Evolutionary conservation across 1,284 basidiomycete genomes (phyloP).

Genomic region (Ganoderma boninense): DNA sequence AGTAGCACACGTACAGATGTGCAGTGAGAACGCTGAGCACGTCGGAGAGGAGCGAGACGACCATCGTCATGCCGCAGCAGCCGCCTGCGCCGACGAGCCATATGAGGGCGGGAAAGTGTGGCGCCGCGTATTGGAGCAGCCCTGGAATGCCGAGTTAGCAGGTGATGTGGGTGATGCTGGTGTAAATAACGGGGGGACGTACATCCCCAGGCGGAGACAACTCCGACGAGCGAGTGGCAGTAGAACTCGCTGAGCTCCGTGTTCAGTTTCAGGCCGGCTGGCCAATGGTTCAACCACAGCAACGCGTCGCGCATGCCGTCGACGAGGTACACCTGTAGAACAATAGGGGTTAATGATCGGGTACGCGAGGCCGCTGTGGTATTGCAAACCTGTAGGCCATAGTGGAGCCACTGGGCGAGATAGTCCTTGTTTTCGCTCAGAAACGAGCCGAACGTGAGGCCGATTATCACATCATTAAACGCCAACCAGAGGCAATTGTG

Average conservation of each 20-base stretch:
- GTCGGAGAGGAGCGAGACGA: slow-evolving; percentile 75
- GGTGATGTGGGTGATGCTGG: neutral
- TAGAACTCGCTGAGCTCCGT: slow-evolving; percentile 90
- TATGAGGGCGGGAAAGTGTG: slow-evolving; percentile 56
- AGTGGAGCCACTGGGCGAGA: slow-evolving; percentile 50
- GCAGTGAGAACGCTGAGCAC: slow-evolving; percentile 70
- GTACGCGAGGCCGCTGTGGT: neutral
- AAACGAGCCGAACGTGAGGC: slow-evolving; percentile 74
- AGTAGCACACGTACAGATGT: slow-evolving; percentile 81
- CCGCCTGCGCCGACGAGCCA: slow-evolving; percentile 63
- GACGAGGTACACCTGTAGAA: slow-evolving; percentile 53
- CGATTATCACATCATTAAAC: slow-evolving; percentile 89
- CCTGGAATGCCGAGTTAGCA: slow-evolving; percentile 36
- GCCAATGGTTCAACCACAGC: slow-evolving; percentile 94
- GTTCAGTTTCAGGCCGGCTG: slow-evolving; percentile 95
- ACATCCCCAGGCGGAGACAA: slow-evolving; percentile 78
- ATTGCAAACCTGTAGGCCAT: slow-evolving; percentile 51
- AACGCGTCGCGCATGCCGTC: slow-evolving; percentile 63
- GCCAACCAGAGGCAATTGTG: slow-evolving; percentile 94
- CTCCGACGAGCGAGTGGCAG: slow-evolving; percentile 70
- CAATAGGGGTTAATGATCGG: neutral
- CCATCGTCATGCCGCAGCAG: slow-evolving; percentile 74
- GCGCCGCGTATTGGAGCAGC: slow-evolving; percentile 47
- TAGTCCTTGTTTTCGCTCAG: slow-evolving; percentile 66
- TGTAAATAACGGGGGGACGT: slow-evolving; percentile 39